These are phyloP conservation scores for Coniochaeta prunicola DNA, from an alignment of 2,329 filamentous ascomycete genomes.

Conservation along the genomic window DNA sequence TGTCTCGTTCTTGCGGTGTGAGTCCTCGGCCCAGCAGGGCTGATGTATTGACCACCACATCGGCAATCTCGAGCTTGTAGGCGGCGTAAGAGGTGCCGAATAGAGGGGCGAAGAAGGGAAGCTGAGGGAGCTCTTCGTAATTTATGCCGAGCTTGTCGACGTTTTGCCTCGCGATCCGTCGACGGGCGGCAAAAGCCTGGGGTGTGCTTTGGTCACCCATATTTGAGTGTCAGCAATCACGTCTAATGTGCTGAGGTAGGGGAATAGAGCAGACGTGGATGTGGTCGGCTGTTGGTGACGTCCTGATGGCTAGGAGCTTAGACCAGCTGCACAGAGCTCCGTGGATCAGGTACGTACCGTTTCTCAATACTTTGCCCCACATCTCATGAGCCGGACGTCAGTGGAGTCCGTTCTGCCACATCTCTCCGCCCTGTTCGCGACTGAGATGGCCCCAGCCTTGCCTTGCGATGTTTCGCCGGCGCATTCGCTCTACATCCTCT, in stretches of 20 bases:
- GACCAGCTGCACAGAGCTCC: neutral
- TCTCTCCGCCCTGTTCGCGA: neutral
- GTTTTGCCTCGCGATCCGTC: neutral
- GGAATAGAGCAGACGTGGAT: neutral
- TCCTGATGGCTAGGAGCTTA: neutral
- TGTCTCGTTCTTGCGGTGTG: constrained; percentile 9
- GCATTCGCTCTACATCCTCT: neutral
- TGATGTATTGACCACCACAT: constrained; percentile 1
- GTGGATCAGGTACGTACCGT: neutral
- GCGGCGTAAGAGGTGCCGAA: constrained; percentile 5
- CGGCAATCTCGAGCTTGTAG: constrained; percentile 6
- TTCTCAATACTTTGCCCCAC: neutral
- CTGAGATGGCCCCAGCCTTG: neutral
- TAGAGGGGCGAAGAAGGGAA: constrained; percentile 8
- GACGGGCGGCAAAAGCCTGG: neutral
- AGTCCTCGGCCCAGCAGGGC: constrained; percentile 5
- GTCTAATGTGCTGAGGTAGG: neutral
- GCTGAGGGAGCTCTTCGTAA: constrained; percentile 11
- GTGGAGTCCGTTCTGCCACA: neutral
- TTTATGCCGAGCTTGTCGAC: constrained; percentile 8
- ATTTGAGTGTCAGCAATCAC: no score
- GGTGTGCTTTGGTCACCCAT: neutral
- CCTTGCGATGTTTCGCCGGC: neutral
- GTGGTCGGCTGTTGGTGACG: neutral
- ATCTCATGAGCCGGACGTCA: neutral